Conservation (phyloP, 495 filamentous ascomycete genomes). For the Lichina pygmaea region DNA sequence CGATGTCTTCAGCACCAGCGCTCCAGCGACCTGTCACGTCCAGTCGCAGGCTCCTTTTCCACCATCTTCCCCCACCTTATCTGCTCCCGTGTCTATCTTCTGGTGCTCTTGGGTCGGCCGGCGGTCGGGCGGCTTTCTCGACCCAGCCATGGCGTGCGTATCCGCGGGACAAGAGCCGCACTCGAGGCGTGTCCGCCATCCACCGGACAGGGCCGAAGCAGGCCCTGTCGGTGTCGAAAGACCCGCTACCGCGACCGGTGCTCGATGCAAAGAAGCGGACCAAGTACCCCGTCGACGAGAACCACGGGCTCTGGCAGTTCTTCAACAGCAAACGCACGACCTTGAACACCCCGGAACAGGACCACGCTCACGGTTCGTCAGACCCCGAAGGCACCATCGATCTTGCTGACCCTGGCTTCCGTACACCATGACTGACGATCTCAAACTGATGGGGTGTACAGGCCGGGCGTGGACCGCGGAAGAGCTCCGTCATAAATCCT, state of each 20-base stretch:
- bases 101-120: background rate
- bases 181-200: slow-evolving; percentile 58
- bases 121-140: slow-evolving; percentile 8
- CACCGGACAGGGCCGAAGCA: slow-evolving; percentile 50
- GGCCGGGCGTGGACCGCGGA: slow-evolving; percentile 65
- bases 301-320: slow-evolving; percentile 89
- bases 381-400: background rate
- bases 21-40: background rate
- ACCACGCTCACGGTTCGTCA: slow-evolving; percentile 31
- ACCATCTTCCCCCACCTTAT: slow-evolving; percentile 1
- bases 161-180: slow-evolving; percentile 29
- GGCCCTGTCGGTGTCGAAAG: slow-evolving; percentile 38
- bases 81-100: slow-evolving; percentile 1
- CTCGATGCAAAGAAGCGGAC: slow-evolving; percentile 20
- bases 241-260: slow-evolving; percentile 49
- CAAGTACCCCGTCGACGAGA: slow-evolving; percentile 27
- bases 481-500: slow-evolving; percentile 69
- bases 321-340: slow-evolving; percentile 40
- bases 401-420: background rate
- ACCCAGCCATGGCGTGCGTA: slow-evolving; percentile 9
- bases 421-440: background rate
- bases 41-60: background rate
- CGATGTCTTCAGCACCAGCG: too few species aligned
- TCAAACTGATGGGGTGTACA: slow-evolving; percentile 8
- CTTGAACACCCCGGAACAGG: slow-evolving; percentile 39